Conservation (phyloP, 2,329 filamentous ascomycete genomes). For the Monilinia laxa region DNA sequence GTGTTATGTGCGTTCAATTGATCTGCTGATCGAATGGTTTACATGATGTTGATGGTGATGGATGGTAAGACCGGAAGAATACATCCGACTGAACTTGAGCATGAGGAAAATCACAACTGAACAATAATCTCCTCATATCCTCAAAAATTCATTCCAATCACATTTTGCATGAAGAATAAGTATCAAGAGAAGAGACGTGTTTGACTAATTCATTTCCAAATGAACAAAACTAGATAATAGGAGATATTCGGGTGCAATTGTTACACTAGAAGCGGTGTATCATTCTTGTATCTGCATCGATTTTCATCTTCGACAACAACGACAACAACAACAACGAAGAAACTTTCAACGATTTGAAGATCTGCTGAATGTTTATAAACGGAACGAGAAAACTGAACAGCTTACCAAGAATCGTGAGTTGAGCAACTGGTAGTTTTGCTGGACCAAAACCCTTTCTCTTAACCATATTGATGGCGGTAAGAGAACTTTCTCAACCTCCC, state of each 20-base stretch:
- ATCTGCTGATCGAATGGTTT: neutral
- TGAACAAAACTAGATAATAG: neutral
- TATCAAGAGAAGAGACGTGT: neutral
- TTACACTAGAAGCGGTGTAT: too few relatives aligned
- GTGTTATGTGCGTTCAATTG: neutral
- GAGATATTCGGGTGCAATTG: neutral
- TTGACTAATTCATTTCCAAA: neutral
- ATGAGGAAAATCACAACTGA: neutral
- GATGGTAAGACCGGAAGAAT: neutral
- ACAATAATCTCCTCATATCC: neutral
- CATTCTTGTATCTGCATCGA: neutral
- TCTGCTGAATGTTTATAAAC: slow-evolving; percentile 13
- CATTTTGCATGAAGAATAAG: neutral
- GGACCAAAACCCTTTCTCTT: slow-evolving; percentile 35
- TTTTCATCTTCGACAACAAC: neutral
- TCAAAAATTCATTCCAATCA: slow-evolving; percentile 7
- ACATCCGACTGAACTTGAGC: neutral
- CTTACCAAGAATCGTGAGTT: slow-evolving; percentile 75
- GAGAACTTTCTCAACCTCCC: slow-evolving; percentile 1
- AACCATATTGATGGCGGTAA: slow-evolving; percentile 25
- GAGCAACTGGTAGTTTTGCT: slow-evolving; percentile 70
- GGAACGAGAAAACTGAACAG: slow-evolving; percentile 7
- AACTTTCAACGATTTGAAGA: slow-evolving; percentile 22
- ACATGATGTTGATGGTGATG: neutral
- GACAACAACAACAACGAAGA: slow-evolving; percentile 7